Evolutionary conservation across 139 green algal species (phyloP), one percentile per base, ranked within the genome.

Genomic region (Chlorella sorokiniana): DNA sequence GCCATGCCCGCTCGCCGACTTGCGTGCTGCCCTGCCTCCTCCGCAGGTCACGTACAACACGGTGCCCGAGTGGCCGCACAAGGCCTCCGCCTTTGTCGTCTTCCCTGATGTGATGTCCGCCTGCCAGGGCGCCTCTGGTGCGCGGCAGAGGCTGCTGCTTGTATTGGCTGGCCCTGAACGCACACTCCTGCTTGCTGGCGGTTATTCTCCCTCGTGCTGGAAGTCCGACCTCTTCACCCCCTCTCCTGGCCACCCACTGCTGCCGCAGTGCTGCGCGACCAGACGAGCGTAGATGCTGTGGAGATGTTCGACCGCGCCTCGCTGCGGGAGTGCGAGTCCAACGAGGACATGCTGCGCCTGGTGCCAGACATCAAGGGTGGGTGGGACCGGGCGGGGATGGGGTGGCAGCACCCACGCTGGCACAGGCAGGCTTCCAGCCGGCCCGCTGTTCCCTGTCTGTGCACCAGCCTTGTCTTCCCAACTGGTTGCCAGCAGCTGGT

Each of bases 271-370:
- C 93, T 99, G 78, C 87, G 96, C 31, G 82, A 91, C 41, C 86
- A 97, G 86, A 98, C 96, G 0, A 85, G 86, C 0, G 95, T 98
- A n/a, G 96, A 99, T 79, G 96, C 96, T 8, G 96, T 99, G 69
- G 96, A 99, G 92, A 90, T 99, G 67, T 99, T 99, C 88, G 96
- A 99, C 89, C 88, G 93, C 27, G 89, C 91, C 35, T 81, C 76
- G 29, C 83, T 92, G 72, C 83, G 76, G 79, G 90, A 97, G 88
- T 98, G 91, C 68, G 92, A 95, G 88, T 69, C 69, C 9, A 89
- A 97, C 77, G 94, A 97, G 65, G 85, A 88, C 29, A 95, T 98
- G 90, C 76, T 82, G 51, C 44, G 62, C 10, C 88, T 98, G 76
- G 95, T 98, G 85, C 91, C 91, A 1, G 91, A 95, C 86, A 96